Conservation (phyloP, 106 monocot species). For the Narthecium ossifragum region DNA sequence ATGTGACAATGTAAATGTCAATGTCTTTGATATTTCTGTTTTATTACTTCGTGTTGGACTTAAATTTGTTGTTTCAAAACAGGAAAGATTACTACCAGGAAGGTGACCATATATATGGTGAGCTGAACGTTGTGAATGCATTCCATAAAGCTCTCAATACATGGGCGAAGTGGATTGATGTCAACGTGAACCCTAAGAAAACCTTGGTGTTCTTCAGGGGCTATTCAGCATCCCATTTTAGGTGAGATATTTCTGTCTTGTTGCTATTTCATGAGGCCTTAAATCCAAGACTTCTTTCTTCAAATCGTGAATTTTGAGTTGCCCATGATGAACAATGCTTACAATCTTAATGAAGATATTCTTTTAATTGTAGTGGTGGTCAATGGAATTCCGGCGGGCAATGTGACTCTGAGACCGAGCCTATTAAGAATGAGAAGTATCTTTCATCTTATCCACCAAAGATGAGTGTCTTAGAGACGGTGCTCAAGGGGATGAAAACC, state of each 20-base stretch:
- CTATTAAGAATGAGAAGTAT: conserved; percentile 63
- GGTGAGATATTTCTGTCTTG: conserved; percentile 33
- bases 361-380: conserved; percentile 56
- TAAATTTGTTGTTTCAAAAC: background rate
- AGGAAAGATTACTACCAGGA: conserved; percentile 92
- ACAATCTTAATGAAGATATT: background rate
- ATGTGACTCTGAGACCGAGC: conserved; percentile 75
- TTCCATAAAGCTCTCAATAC: conserved; percentile 79
- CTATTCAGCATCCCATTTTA: conserved; percentile 89
- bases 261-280: background rate
- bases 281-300: background rate
- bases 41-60: background rate
- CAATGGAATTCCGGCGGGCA: conserved; percentile 95
- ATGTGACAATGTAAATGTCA: background rate
- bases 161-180: conserved; percentile 84
- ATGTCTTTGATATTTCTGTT: background rate
- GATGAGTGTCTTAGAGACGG: conserved; percentile 52
- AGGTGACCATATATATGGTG: conserved; percentile 53
- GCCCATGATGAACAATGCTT: background rate
- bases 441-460: conserved; percentile 65
- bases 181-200: conserved; percentile 66
- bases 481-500: conserved; percentile 69
- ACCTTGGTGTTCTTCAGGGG: conserved; percentile 77
- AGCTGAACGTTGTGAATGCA: conserved; percentile 68
- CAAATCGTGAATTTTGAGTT: background rate